A percentile compares a stretch with the other conserved stretches of the same genome.
Evolutionary conservation across 148 eudicot species (phyloP).

Genomic region (Beta vulgaris): DNA sequence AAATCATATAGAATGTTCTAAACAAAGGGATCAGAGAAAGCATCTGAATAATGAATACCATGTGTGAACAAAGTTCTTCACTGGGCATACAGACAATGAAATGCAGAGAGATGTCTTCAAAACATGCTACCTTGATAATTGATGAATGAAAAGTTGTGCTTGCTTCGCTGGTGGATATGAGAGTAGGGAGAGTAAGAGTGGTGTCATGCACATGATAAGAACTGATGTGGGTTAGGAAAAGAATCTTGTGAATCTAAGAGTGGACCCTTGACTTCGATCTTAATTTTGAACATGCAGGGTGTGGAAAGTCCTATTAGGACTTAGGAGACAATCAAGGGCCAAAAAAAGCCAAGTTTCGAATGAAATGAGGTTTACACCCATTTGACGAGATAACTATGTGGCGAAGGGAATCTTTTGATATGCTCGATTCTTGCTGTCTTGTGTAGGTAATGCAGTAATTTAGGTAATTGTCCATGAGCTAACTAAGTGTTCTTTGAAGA

Average conservation of each 20-base stretch:
- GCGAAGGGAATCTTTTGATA: neutral
- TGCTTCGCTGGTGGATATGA: neutral
- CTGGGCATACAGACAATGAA: neutral
- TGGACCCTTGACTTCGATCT: neutral
- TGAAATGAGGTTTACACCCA: neutral
- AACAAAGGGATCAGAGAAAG: neutral
- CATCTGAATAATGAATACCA: neutral
- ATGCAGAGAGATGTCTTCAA: neutral
- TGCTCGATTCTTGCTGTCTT: neutral
- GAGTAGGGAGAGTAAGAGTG: neutral
- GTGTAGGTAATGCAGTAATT: neutral
- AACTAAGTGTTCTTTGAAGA: neutral
- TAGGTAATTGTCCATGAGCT: neutral
- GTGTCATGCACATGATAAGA: neutral
- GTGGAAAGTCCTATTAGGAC: neutral
- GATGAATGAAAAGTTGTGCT: neutral
- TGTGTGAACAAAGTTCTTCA: neutral
- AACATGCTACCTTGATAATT: neutral
- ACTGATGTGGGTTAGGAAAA: neutral
- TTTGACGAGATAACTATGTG: neutral
- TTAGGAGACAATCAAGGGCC: neutral
- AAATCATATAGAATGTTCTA: neutral
- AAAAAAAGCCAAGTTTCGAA: neutral
- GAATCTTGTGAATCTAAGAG: neutral
- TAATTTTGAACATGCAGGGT: neutral